phyloP scores from a whole-genome alignment of 2,329 filamentous ascomycete genomes.

The Phoma herbarum region DNA sequence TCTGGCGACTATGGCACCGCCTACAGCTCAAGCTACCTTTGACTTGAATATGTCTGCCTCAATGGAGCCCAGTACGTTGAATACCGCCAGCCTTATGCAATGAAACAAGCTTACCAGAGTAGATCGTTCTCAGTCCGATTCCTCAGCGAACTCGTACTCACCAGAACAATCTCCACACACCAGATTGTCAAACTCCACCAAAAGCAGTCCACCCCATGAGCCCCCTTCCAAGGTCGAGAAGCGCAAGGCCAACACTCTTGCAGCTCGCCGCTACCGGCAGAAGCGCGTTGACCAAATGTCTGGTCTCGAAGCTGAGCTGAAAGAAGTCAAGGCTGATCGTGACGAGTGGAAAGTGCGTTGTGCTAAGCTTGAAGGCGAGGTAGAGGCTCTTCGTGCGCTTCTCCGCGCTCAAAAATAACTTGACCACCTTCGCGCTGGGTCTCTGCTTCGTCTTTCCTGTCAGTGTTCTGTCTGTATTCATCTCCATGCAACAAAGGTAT shows the following conservation, averaged over 20 bases:
- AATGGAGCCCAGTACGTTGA: conserved; percentile 39
- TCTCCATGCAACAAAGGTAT: background rate
- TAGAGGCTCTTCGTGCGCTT: conserved; percentile 64
- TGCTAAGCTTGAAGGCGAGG: conserved; percentile 71
- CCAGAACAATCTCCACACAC: conserved; percentile 35
- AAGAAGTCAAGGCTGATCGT: conserved; percentile 66
- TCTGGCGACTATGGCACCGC: conserved; percentile 26
- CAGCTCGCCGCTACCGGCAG: conserved; percentile 76
- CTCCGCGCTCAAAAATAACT: conserved; percentile 53
- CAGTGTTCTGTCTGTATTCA: conserved; percentile 25
- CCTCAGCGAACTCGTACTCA: conserved; percentile 39
- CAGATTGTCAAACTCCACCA: conserved; percentile 35
- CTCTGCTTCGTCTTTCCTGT: conserved; percentile 8
- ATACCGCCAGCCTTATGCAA: background rate
- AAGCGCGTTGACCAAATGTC: conserved; percentile 73
- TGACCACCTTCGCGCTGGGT: background rate
- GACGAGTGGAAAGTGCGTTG: conserved; percentile 70
- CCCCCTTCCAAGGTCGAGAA: conserved; percentile 56
- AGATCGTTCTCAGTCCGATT: conserved; percentile 41
- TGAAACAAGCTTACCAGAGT: conserved; percentile 23
- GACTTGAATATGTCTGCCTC: conserved; percentile 31
- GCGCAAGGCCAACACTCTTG: conserved; percentile 73
- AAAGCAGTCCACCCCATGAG: conserved; percentile 31
- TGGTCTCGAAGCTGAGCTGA: conserved; percentile 68
- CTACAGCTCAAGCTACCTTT: conserved; percentile 24